Percentiles rank a stretch among this genome's conserved stretches.
phyloP scores from a whole-genome alignment of 495 filamentous ascomycete genomes.

The Bacidia gigantensis region DNA sequence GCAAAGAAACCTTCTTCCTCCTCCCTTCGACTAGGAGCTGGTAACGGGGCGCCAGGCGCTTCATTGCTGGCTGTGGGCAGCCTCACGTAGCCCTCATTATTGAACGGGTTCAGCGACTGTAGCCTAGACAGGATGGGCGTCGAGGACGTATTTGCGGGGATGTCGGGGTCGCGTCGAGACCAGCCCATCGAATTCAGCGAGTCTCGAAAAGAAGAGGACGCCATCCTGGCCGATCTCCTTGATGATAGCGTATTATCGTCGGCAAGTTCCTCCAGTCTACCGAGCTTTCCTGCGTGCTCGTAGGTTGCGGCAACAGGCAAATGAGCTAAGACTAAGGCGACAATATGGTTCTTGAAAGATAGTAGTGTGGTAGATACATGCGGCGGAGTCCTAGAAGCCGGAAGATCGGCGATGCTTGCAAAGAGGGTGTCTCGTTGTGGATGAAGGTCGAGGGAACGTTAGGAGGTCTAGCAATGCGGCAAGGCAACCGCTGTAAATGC shows the following conservation, averaged over 20 bases:
- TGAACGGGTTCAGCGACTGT: slow-evolving; percentile 80
- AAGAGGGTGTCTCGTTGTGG: neutral
- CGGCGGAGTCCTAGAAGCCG: neutral
- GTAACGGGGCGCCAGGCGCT: slow-evolving; percentile 69
- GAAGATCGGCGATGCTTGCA: slow-evolving; percentile 5
- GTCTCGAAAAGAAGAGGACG: slow-evolving; percentile 78
- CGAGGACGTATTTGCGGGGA: slow-evolving; percentile 64
- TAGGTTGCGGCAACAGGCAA: slow-evolving; percentile 10
- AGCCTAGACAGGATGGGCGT: slow-evolving; percentile 67
- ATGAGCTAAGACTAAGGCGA: neutral
- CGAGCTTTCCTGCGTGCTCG: slow-evolving; percentile 9
- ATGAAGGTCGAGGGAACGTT: neutral
- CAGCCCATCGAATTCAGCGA: slow-evolving; percentile 91
- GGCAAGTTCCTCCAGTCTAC: slow-evolving; percentile 4
- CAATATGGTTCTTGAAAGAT: neutral
- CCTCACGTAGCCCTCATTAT: slow-evolving; percentile 71
- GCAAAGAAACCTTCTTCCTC: slow-evolving; percentile 95
- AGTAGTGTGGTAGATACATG: neutral
- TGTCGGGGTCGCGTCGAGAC: slow-evolving; percentile 72
- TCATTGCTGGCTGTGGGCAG: slow-evolving; percentile 78
- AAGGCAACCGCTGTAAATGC: slow-evolving; percentile 1
- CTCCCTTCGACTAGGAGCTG: slow-evolving; percentile 70
- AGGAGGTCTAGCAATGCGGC: neutral
- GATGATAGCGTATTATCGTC: slow-evolving; percentile 5
- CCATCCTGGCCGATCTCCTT: slow-evolving; percentile 43